These are phyloP conservation scores for Cryomyces minteri DNA, from an alignment of 495 filamentous ascomycete genomes.

Conservation along the genomic window DNA sequence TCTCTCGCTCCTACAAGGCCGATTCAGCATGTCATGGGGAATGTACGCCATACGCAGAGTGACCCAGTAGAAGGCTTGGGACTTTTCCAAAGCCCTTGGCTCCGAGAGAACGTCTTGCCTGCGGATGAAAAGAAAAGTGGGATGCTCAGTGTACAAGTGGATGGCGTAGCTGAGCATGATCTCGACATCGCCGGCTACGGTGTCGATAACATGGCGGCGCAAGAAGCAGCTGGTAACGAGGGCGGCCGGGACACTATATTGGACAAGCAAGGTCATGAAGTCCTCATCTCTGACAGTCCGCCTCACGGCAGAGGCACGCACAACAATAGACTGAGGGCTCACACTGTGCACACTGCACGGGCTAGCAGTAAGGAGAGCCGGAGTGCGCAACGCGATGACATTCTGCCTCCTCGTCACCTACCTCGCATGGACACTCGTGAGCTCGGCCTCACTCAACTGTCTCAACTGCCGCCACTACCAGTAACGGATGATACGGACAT, in stretches of 20 bases:
- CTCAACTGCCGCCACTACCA: constrained; percentile 47
- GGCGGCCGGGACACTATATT: no score
- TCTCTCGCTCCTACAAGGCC: no score
- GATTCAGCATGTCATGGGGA: no score
- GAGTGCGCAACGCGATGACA: neutral
- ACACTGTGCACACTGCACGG: neutral
- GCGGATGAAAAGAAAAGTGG: no score
- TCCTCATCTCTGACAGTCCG: no score
- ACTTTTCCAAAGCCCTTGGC: no score
- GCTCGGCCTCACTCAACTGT: constrained; percentile 39
- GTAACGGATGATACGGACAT: constrained; percentile 62
- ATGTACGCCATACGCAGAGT: no score
- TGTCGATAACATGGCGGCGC: constrained; percentile 2
- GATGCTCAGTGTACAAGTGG: no score
- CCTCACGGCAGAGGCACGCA: neutral
- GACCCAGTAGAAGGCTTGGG: no score
- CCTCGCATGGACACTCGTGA: constrained; percentile 30
- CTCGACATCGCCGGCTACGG: neutral
- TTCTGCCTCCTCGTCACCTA: constrained; percentile 32
- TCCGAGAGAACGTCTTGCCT: no score
- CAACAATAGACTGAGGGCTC: constrained; percentile 17
- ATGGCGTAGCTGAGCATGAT: no score
- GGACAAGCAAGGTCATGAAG: no score
- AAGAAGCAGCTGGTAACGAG: neutral
- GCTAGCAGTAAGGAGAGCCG: neutral